These are phyloP conservation scores for Pythium brachiatum DNA, from an alignment of 352 stramenopile species.

Conservation along the genomic window DNA sequence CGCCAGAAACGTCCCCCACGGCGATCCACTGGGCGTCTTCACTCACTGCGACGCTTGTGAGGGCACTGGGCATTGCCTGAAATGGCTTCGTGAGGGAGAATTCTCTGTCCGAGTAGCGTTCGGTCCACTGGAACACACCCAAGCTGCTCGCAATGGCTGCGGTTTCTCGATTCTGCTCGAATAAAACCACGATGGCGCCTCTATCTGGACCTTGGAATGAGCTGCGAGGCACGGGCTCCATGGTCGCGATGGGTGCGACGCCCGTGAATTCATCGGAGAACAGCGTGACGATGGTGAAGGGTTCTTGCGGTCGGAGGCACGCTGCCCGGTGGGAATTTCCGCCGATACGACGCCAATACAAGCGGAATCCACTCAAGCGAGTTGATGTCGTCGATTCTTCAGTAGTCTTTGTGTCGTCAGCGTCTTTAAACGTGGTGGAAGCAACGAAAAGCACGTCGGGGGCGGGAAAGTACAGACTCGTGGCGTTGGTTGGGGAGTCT, in stretches of 20 bases:
- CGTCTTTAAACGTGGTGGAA: conserved; percentile 10
- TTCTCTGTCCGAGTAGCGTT: conserved; percentile 52
- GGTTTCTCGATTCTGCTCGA: conserved; percentile 6
- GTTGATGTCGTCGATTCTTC: background rate
- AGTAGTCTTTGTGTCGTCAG: background rate
- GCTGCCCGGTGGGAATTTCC: background rate
- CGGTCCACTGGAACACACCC: conserved; percentile 50
- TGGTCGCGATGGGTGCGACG: background rate
- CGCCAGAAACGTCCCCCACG: conserved; percentile 26
- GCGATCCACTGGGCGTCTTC: conserved; percentile 34
- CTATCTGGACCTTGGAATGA: conserved; percentile 4
- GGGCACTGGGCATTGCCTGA: background rate
- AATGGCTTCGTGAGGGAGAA: conserved; percentile 37
- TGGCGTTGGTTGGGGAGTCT: conserved; percentile 17
- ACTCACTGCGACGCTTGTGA: conserved; percentile 27
- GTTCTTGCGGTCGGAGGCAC: background rate
- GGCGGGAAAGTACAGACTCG: conserved; percentile 41
- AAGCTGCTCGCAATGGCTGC: conserved; percentile 18
- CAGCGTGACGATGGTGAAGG: conserved; percentile 32
- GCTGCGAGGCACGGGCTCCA: background rate
- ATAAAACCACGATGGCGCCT: conserved; percentile 38
- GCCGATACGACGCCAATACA: conserved; percentile 29
- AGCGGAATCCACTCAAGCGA: conserved; percentile 51
- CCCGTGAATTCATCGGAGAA: conserved; percentile 28
- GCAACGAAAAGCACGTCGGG: conserved; percentile 46